These are phyloP conservation scores for Cytospora schulzeri DNA, from an alignment of 2,329 filamentous ascomycete species.

Conservation along the genomic window DNA sequence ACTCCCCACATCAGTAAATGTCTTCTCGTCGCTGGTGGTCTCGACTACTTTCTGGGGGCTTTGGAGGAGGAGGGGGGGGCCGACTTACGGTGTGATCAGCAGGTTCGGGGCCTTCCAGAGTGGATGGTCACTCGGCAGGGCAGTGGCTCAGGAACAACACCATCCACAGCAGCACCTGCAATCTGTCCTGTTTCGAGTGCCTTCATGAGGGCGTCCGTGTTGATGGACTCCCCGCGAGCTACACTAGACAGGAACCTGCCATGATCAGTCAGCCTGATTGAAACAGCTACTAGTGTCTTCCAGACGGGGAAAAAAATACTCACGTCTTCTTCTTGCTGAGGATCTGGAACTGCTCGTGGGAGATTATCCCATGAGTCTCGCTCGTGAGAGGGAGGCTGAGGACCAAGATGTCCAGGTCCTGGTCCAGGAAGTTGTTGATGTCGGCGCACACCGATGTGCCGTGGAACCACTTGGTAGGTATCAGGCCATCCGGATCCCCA, in stretches of 20 bases:
- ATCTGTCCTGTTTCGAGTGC: slow-evolving; percentile 48
- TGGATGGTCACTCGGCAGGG: slow-evolving; percentile 63
- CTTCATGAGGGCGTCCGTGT: slow-evolving; percentile 53
- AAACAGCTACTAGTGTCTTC: not conserved
- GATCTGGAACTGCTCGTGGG: slow-evolving; percentile 44
- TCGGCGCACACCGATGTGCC: slow-evolving; percentile 35
- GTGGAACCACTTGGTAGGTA: slow-evolving; percentile 44
- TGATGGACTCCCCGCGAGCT: slow-evolving; percentile 50
- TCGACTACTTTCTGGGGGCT: not conserved
- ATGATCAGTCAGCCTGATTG: not conserved
- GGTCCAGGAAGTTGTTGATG: slow-evolving; percentile 44
- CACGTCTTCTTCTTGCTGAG: slow-evolving; percentile 49
- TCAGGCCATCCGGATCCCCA: slow-evolving; percentile 43
- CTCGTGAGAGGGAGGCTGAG: slow-evolving; percentile 42
- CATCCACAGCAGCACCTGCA: slow-evolving; percentile 66
- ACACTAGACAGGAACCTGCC: slow-evolving; percentile 64
- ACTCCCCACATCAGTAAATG: not conserved
- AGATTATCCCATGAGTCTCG: slow-evolving; percentile 43
- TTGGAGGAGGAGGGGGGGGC: too few relatives aligned
- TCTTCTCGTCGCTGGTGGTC: not conserved
- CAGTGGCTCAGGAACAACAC: slow-evolving; percentile 71
- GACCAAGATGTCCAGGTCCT: slow-evolving; percentile 45
- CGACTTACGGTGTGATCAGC: slow-evolving; percentile 47
- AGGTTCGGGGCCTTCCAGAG: slow-evolving; percentile 67
- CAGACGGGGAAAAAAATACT: slow-evolving; percentile 40